Conservation (phyloP, 495 filamentous ascomycete genomes). For the Collariella sp. region DNA sequence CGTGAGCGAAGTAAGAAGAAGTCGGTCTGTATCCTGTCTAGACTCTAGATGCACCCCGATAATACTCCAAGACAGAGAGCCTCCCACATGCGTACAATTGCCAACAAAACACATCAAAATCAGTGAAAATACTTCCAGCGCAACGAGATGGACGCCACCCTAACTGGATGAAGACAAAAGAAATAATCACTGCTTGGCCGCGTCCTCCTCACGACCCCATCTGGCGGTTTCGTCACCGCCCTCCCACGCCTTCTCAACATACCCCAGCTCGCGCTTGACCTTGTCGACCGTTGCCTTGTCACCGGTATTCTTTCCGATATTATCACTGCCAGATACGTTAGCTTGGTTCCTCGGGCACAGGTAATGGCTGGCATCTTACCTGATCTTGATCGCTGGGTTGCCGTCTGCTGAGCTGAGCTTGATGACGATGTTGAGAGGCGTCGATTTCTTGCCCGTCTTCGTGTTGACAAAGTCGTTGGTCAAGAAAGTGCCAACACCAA, state of each 20-base stretch:
- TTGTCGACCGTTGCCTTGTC: slow-evolving; percentile 66
- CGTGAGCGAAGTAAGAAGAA: too few species aligned
- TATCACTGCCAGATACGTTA: slow-evolving; percentile 50
- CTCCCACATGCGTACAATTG: not conserved
- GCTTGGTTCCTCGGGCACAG: not conserved
- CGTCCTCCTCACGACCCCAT: slow-evolving; percentile 50
- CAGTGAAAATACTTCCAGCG: not conserved
- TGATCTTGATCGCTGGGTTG: slow-evolving; percentile 85
- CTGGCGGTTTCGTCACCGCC: slow-evolving; percentile 74
- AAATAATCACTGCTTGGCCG: slow-evolving; percentile 10
- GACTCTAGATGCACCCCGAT: not conserved
- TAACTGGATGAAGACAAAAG: not conserved
- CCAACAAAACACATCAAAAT: not conserved
- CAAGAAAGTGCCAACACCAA: slow-evolving; percentile 91
- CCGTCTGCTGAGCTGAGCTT: slow-evolving; percentile 81
- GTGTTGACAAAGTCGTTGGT: slow-evolving; percentile 80
- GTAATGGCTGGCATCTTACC: slow-evolving; percentile 15
- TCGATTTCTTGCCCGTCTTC: slow-evolving; percentile 67
- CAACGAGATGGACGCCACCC: not conserved
- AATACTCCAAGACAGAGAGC: slow-evolving; percentile 3
- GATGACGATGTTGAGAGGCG: slow-evolving; percentile 96
- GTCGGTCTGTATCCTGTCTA: not conserved
- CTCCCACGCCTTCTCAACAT: slow-evolving; percentile 74
- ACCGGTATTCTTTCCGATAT: slow-evolving; percentile 92
- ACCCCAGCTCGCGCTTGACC: slow-evolving; percentile 79